Percentiles rank a stretch among this genome's conserved stretches.
These are phyloP conservation scores for Solanum chmielewskii DNA, from an alignment of 257 asterid species.

Conservation along the genomic window DNA sequence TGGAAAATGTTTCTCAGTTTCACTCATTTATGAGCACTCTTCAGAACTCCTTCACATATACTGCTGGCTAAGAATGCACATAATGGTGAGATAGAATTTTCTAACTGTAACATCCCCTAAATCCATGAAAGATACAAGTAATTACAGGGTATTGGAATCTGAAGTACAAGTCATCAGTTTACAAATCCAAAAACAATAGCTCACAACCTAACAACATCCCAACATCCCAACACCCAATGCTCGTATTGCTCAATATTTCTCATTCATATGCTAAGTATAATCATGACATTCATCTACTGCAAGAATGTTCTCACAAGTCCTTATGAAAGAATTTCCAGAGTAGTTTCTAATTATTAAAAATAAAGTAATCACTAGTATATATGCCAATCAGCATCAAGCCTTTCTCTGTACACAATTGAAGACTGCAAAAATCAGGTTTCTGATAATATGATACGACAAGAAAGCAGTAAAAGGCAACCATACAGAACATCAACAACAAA, in stretches of 20 bases:
- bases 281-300: background rate
- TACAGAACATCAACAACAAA: background rate
- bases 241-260: background rate
- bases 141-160: background rate
- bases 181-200: background rate
- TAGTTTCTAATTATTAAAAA: background rate
- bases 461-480: background rate
- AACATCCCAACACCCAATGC: background rate
- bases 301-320: background rate
- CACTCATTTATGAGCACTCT: too few species aligned
- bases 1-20: background rate
- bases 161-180: background rate
- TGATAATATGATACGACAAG: background rate
- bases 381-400: background rate
- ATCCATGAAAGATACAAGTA: background rate
- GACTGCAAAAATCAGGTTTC: background rate
- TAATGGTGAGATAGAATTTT: too few species aligned
- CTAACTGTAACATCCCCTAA: too few species aligned
- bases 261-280: too few species aligned
- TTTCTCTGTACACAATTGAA: background rate
- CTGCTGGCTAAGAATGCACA: too few species aligned
- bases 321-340: background rate
- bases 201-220: background rate
- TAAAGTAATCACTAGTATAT: background rate
- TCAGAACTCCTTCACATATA: too few species aligned